Conservation (phyloP, 163 green algal species). For the Scenedesmus sp. region DNA sequence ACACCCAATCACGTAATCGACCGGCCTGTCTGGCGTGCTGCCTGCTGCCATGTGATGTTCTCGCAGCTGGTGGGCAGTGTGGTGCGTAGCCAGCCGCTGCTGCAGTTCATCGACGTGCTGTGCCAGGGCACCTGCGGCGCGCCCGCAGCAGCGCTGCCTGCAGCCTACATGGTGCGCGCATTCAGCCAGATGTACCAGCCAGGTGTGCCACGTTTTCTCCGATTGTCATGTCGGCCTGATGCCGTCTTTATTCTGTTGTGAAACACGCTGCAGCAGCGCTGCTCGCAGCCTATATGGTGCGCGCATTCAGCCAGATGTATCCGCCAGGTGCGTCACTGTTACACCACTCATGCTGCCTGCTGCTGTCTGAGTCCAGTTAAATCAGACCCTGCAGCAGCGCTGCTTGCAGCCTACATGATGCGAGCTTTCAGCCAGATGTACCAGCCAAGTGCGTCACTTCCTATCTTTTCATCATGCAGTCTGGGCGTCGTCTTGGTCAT, state of each 20-base stretch:
- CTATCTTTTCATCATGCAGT: no score
- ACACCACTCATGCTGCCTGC: no score
- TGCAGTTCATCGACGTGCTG: constrained; percentile 61
- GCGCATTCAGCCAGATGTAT: background rate
- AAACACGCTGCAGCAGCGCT: background rate
- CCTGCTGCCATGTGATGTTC: constrained; percentile 39
- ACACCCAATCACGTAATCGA: no score
- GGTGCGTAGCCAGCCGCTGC: constrained; percentile 48
- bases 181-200: constrained; percentile 63
- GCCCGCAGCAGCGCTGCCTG: constrained; percentile 13
- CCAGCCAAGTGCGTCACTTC: constrained; percentile 36
- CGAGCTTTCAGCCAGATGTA: constrained; percentile 67
- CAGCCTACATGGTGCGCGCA: constrained; percentile 69
- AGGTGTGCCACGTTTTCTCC: constrained; percentile 9
- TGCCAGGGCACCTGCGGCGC: constrained; percentile 55
- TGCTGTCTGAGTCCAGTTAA: no score
- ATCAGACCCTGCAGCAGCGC: constrained; percentile 11
- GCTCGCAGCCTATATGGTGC: background rate
- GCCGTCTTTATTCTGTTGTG: background rate
- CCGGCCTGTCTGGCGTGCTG: background rate
- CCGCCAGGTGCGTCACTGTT: background rate
- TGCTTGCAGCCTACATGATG: constrained; percentile 65
- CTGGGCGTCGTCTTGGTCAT: background rate
- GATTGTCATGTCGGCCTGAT: no score
- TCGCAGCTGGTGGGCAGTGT: constrained; percentile 26